Conservation (phyloP, 805 yeast genomes). For the Schizosaccharomyces osmophilus region DNA sequence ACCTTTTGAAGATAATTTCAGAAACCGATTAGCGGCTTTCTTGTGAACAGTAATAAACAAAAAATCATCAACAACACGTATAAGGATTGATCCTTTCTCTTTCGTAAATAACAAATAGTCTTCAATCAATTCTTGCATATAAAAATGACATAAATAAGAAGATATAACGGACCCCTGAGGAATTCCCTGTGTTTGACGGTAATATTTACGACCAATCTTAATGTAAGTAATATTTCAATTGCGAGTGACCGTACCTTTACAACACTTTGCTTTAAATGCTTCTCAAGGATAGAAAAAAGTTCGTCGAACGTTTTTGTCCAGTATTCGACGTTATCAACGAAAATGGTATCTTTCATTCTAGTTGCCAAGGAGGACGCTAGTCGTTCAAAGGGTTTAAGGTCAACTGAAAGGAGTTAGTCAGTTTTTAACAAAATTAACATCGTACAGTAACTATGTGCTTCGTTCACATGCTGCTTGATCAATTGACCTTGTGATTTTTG, state of each 20-base stretch:
- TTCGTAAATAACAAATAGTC: slow-evolving; percentile 12
- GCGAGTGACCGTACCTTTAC: slow-evolving; percentile 6
- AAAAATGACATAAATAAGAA: slow-evolving; percentile 44
- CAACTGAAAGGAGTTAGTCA: not conserved
- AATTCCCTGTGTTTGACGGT: slow-evolving; percentile 38
- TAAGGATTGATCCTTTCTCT: slow-evolving; percentile 16
- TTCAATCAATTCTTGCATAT: slow-evolving; percentile 35
- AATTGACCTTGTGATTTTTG: not conserved
- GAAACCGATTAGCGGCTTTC: slow-evolving; percentile 14
- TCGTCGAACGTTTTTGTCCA: slow-evolving; percentile 20
- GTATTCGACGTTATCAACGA: slow-evolving; percentile 14
- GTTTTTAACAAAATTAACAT: not conserved
- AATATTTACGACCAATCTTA: slow-evolving; percentile 15
- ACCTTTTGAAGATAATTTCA: slow-evolving; percentile 10
- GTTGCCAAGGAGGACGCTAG: not conserved
- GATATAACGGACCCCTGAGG: slow-evolving; percentile 73
- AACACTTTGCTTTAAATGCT: slow-evolving; percentile 29
- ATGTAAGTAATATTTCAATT: too few relatives aligned
- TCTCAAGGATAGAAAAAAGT: slow-evolving; percentile 21
- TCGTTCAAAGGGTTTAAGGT: not conserved
- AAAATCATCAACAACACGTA: slow-evolving; percentile 71
- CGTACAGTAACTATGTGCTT: not conserved
- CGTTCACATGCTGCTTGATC: not conserved
- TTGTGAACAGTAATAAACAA: slow-evolving; percentile 31
- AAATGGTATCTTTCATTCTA: slow-evolving; percentile 1